These are phyloP conservation scores for Exophiala alcalophila DNA, from an alignment of 2,329 filamentous ascomycete species.

Conservation along the genomic window DNA sequence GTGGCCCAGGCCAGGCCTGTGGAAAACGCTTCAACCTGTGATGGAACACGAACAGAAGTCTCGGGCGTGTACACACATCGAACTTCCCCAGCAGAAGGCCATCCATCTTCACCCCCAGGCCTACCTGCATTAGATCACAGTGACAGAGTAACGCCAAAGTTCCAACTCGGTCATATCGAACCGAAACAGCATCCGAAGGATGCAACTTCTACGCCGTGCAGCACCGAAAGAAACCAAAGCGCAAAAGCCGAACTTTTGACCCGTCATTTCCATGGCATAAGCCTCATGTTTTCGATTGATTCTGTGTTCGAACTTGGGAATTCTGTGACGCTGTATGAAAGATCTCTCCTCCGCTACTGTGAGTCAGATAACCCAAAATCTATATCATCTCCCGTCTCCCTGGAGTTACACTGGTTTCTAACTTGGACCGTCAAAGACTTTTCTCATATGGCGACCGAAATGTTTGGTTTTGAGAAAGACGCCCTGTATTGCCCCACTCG, in stretches of 20 bases:
- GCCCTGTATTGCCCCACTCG: conserved; percentile 9
- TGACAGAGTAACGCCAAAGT: conserved; percentile 2
- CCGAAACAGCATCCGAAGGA: not conserved
- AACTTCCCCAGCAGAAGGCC: conserved; percentile 1
- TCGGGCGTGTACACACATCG: conserved; percentile 2
- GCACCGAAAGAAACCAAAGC: not conserved
- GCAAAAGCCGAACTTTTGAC: not conserved
- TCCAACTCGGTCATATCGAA: not conserved
- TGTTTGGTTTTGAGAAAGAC: conserved; percentile 8
- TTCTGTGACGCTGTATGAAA: conserved; percentile 7
- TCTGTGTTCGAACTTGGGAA: conserved; percentile 4
- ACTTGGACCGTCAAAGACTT: conserved; percentile 2
- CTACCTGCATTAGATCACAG: not conserved
- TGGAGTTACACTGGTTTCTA: not conserved
- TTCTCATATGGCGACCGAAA: conserved; percentile 7
- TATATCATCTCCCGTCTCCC: not conserved
- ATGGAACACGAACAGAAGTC: not conserved
- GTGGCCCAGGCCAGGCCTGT: no score
- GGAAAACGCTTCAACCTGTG: no score
- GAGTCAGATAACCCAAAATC: not conserved
- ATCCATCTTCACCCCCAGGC: not conserved
- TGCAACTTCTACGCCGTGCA: no score
- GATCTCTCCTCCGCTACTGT: conserved; percentile 12
- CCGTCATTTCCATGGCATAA: not conserved
- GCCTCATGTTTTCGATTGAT: not conserved